A percentile compares a stretch with the other conserved stretches of the same genome.
phyloP scores from a whole-genome alignment of 805 yeast species.

The Teunomyces barrocoloradensis region DNA sequence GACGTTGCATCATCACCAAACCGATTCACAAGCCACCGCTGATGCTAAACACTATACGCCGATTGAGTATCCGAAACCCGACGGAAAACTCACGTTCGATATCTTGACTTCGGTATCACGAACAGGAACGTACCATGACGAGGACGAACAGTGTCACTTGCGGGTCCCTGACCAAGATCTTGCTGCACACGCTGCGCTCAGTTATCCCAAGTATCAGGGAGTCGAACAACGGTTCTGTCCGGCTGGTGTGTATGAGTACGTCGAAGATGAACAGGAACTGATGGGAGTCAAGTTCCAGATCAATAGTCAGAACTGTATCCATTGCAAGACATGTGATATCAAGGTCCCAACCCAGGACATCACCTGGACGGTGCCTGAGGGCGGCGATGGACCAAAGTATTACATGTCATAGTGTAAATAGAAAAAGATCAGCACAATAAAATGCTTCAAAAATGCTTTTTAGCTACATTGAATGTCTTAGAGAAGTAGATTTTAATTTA shows the following conservation, averaged over 20 bases:
- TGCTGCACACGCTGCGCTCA: constrained; percentile 59
- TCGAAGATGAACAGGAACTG: constrained; percentile 57
- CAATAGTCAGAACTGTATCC: constrained; percentile 96
- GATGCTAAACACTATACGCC: constrained; percentile 64
- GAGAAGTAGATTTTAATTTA: too few relatives aligned
- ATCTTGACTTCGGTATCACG: constrained; percentile 91
- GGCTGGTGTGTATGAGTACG: constrained; percentile 95
- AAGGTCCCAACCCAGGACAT: constrained; percentile 95
- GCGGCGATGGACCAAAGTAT: constrained; percentile 98
- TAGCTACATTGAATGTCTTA: too few relatives aligned
- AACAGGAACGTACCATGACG: constrained; percentile 95
- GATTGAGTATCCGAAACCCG: constrained; percentile 93
- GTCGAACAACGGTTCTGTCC: constrained; percentile 94
- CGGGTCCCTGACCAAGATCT: constrained; percentile 60
- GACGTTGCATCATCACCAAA: constrained; percentile 68
- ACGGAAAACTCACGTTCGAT: constrained; percentile 89
- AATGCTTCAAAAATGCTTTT: background rate
- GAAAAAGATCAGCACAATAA: background rate
- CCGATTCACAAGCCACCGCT: constrained; percentile 73
- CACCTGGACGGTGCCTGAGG: constrained; percentile 97
- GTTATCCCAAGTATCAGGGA: constrained; percentile 80
- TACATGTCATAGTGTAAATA: constrained; percentile 54
- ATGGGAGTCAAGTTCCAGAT: constrained; percentile 84
- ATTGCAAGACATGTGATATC: constrained; percentile 97
- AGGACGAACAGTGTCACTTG: constrained; percentile 88